Conservation (phyloP, 345 rosid species). For the Noccaea bulbosa region DNA sequence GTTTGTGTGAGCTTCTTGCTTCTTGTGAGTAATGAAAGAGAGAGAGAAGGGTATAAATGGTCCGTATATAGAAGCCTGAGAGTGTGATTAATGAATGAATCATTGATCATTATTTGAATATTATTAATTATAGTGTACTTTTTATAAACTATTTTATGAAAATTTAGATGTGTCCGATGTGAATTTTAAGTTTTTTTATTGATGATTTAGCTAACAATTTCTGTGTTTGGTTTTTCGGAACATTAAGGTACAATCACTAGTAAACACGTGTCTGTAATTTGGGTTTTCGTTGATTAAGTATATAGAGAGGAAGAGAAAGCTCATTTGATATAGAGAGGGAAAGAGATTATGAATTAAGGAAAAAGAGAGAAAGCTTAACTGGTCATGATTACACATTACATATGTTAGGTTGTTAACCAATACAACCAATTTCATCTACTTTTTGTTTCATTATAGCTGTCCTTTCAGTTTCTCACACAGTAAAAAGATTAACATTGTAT, state of each 20-base stretch:
- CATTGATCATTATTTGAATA: slow-evolving; percentile 33
- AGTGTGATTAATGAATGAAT: slow-evolving; percentile 31
- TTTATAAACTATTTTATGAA: neutral
- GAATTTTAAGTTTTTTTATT: neutral
- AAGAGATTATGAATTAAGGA: neutral
- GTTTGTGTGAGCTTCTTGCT: slow-evolving; percentile 19
- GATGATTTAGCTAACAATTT: slow-evolving; percentile 6
- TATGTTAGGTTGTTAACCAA: slow-evolving; percentile 37
- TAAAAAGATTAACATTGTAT: neutral
- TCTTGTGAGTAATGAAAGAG: slow-evolving; percentile 10
- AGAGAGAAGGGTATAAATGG: slow-evolving; percentile 26
- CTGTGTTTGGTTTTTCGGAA: slow-evolving; percentile 9
- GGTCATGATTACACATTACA: slow-evolving; percentile 34
- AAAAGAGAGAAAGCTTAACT: slow-evolving; percentile 25
- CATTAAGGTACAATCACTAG: slow-evolving; percentile 10
- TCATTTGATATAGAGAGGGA: neutral
- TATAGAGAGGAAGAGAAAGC: no score
- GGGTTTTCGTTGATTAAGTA: neutral
- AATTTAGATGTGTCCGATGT: slow-evolving; percentile 7
- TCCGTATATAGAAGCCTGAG: slow-evolving; percentile 12
- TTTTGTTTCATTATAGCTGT: slow-evolving; percentile 7
- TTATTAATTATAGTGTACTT: slow-evolving; percentile 5
- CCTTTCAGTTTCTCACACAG: slow-evolving; percentile 1
- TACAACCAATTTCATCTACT: slow-evolving; percentile 15
- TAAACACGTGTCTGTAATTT: slow-evolving; percentile 17